These are phyloP conservation scores for Teunomyces tritomae DNA, from an alignment of 805 yeast species.

Conservation along the genomic window DNA sequence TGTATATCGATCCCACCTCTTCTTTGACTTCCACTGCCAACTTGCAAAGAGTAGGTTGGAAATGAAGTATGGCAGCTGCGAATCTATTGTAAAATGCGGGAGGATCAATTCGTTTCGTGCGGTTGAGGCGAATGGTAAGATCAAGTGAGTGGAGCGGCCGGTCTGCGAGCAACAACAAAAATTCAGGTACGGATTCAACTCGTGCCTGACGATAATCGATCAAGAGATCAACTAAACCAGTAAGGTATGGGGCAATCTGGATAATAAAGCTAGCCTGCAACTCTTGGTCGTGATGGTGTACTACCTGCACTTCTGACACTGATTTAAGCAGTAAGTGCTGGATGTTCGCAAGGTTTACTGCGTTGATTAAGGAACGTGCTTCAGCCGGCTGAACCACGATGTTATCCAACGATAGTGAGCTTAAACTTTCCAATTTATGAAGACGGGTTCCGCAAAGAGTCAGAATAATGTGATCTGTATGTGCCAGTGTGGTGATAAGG, in stretches of 20 bases:
- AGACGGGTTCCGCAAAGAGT: conserved; percentile 11
- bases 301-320: conserved; percentile 33
- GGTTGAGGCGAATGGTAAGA: conserved; percentile 39
- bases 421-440: conserved; percentile 13
- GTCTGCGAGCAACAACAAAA: conserved; percentile 21
- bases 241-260: conserved; percentile 22
- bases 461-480: background rate
- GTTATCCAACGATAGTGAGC: conserved; percentile 21
- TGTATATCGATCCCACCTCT: conserved; percentile 19
- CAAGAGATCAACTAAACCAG: conserved; percentile 22
- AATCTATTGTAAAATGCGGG: conserved; percentile 13
- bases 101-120: conserved; percentile 16
- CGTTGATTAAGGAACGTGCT: conserved; percentile 13
- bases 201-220: conserved; percentile 43
- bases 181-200: conserved; percentile 39
- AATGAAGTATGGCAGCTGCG: conserved; percentile 15
- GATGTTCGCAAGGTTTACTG: conserved; percentile 21
- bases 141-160: conserved; percentile 34
- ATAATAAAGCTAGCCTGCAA: conserved; percentile 22
- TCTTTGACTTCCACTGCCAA: conserved; percentile 41
- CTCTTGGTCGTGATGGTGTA: conserved; percentile 4
- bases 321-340: conserved; percentile 29
- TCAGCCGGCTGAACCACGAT: conserved; percentile 23
- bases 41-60: conserved; percentile 22
- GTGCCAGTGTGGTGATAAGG: conserved; percentile 5